A percentile compares a stretch with the other conserved stretches of the same genome.
These are phyloP conservation scores for Boletus speciosus DNA, from an alignment of 768 basidiomycete genomes.

Conservation along the genomic window DNA sequence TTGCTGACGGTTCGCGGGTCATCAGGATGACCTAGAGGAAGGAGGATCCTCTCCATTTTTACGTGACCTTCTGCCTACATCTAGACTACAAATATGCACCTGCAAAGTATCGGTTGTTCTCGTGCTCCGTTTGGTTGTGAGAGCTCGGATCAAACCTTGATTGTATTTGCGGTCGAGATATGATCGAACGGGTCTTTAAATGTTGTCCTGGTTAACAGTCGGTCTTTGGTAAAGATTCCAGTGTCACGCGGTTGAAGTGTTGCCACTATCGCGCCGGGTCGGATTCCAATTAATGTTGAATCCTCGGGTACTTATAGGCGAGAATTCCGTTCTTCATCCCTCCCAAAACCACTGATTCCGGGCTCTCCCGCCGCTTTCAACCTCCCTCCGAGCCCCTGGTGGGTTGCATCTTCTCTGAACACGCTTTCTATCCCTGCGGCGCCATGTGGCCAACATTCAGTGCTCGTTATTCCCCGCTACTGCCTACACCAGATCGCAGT, in stretches of 20 bases:
- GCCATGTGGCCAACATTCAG: conserved; percentile 16
- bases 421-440: not conserved
- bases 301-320: not conserved
- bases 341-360: not conserved
- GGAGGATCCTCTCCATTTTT: not conserved
- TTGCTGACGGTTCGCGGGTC: conserved; percentile 72
- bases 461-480: conserved; percentile 11
- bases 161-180: too few species aligned
- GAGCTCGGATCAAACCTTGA: not conserved
- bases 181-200: too few species aligned
- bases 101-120: not conserved
- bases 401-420: not conserved
- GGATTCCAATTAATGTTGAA: too few species aligned
- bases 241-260: too few species aligned
- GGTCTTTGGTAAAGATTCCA: too few species aligned
- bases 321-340: not conserved
- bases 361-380: not conserved
- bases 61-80: not conserved
- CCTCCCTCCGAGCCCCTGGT: conserved; percentile 2
- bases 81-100: not conserved
- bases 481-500: conserved; percentile 4
- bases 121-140: not conserved
- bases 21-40: conserved; percentile 52
- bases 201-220: too few species aligned
- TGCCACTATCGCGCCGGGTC: too few species aligned